Conservation (phyloP, 2,329 filamentous ascomycete genomes). For the Paecilomyces formosus region DNA sequence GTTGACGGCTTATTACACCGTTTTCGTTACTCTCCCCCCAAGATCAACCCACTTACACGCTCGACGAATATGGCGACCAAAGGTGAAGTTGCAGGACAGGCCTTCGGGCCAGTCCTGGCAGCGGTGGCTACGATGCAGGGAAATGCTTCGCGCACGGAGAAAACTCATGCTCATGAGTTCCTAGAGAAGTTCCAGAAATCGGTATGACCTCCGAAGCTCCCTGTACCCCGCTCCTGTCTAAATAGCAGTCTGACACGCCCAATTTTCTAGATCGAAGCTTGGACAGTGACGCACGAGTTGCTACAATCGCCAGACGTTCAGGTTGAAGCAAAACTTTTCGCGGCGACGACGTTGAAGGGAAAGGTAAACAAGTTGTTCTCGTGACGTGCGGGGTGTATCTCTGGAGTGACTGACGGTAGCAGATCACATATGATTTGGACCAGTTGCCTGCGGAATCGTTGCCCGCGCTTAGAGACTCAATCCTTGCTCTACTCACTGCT, state of each 20-base stretch:
- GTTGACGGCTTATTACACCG: conserved; percentile 8
- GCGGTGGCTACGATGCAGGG: conserved; percentile 87
- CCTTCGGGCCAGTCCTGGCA: conserved; percentile 76
- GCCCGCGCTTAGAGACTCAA: conserved; percentile 70
- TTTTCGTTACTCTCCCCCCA: conserved; percentile 7
- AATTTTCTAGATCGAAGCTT: conserved; percentile 67
- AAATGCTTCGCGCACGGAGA: conserved; percentile 70
- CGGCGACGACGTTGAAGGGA: conserved; percentile 92
- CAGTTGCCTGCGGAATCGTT: conserved; percentile 74
- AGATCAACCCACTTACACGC: conserved; percentile 17
- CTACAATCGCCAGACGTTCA: conserved; percentile 70
- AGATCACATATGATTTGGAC: conserved; percentile 96
- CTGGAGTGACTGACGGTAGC: conserved; percentile 17
- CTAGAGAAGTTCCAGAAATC: conserved; percentile 97
- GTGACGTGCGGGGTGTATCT: conserved; percentile 2
- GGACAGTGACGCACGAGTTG: conserved; percentile 80
- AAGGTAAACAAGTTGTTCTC: conserved; percentile 59
- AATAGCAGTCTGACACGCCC: conserved; percentile 8
- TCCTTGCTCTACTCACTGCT: conserved; percentile 71
- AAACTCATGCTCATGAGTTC: conserved; percentile 85
- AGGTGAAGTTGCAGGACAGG: conserved; percentile 54
- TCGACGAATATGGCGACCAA: conserved; percentile 58
- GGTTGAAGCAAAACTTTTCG: conserved; percentile 84
- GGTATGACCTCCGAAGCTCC: conserved; percentile 47
- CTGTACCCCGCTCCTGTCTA: not conserved